Base-by-base conservation (phyloP, 441 rosid genomes). In the Francoa sonchifolia region DNA sequence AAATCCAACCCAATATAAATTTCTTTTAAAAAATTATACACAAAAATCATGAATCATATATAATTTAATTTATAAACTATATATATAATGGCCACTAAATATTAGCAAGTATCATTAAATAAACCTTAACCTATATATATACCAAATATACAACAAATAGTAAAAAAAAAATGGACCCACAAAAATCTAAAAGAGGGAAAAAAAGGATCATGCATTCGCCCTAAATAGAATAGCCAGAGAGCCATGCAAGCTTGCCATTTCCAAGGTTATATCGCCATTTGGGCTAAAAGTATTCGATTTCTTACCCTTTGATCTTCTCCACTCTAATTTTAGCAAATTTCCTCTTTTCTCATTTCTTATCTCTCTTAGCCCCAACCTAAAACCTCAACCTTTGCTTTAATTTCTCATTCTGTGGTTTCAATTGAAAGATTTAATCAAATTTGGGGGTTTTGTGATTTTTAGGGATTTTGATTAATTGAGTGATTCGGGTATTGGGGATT, bases 171-270 rank as follows among this genome's bases (percentile, higher is more conserved):
- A n/a, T n/a, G n/a, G n/a, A n/a, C 7, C 37, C 37, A 13, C n/a
- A 14, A 33, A 19, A 12, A 15, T 13, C 37, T 13, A 17, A 33
- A 42, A 48, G 47, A 55, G 40, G 32, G 39, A 26, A 36, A 15
- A 33, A 43, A 47, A 58, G 67, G 54, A 50, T 63, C 86, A 71
- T 72, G 83, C 75, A 76, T 29, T 26, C 52, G 41, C 53, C 53
- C 53, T 31, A 76, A 63, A 65, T 69, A 60, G 76, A 70, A 69
- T 56, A 65, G 9, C 37, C 37, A 17, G 88, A 76, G 67, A 73
- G 76, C 74, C 90, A 81, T 74, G 93, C 94, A 81, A 71, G 68
- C 69, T 70, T 72, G 72, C 81, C 81, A 63, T 71, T 72, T 72
- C 66, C 39, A 61, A 58, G 57, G 32, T 21, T 50, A 45, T 49